Base-by-base conservation (phyloP, 352 stramenopile genomes). In the Paralagenidium karlingii region DNA sequence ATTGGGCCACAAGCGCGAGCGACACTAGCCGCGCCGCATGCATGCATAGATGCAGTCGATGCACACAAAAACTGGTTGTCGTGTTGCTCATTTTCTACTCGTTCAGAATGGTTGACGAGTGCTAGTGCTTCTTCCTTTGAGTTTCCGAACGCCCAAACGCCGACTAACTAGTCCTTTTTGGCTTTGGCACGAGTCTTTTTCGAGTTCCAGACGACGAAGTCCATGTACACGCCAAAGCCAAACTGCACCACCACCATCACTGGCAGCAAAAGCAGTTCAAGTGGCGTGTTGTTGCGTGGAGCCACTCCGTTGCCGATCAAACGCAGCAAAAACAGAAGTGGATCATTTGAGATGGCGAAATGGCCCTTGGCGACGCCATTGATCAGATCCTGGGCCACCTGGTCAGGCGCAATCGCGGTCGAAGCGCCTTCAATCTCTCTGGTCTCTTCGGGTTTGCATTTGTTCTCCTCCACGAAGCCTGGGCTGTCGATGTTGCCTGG, bases 401-500 rank as follows among this genome's bases (percentile, higher is more conserved):
- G 47, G 51, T 86, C 69, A 1, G 78, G 70, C 26, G 68, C 47
- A 24, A 62, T 45, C 3, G 58, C 47, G 41, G 63, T 57, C 34
- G 47, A 77, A 24, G 67, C 47, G 39, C 68, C 76, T 49, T 89
- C 73, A 39, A 93, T 89, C 25, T 58, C 70, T 32, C 64, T 75
- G 16, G 71, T 84, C 60, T 83, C 74, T 8, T 49, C 45, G 0
- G 76, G 76, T 36, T 89, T 90, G 24, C 60, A 80, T 45, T 55
- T 60, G 49, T 89, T 80, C 40, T 93, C 74, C 49, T 82, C 63
- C 29, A 63, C 56, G 25, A 65, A 88, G 13, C 74, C 74, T 11
- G 74, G 74, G 24, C 73, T 75, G 60, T 89, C 79, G 46, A 93
- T 89, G 56, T 82, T 86, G 34, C 73, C 74, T 0, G 79, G 79